Evolutionary conservation across 2,329 filamentous ascomycete species (phyloP).

Genomic region (Bimuria novae-zelandiae): DNA sequence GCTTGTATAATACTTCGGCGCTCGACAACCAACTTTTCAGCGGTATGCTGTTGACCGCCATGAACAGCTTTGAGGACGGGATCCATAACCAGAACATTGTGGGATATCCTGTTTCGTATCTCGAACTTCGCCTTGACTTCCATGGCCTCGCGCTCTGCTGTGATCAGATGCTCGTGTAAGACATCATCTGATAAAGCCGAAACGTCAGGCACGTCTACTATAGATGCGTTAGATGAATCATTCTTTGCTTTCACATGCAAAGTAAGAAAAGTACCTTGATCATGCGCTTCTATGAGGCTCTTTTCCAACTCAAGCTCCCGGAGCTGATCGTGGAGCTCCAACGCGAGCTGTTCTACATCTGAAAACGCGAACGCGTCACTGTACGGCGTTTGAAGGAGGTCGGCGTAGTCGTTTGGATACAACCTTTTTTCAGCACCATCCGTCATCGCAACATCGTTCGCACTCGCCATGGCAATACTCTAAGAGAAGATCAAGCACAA

Average conservation of each 20-base stretch:
- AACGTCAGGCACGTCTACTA: slow-evolving; percentile 34
- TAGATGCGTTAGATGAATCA: slow-evolving; percentile 19
- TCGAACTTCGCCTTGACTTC: slow-evolving; percentile 72
- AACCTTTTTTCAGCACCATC: slow-evolving; percentile 18
- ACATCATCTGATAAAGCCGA: slow-evolving; percentile 55
- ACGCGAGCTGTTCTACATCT: slow-evolving; percentile 66
- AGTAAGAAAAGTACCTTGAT: slow-evolving; percentile 25
- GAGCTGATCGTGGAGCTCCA: slow-evolving; percentile 73
- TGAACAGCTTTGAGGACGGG: slow-evolving; percentile 81
- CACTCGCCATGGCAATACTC: slow-evolving; percentile 26
- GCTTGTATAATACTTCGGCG: slow-evolving; percentile 1
- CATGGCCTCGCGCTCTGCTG: slow-evolving; percentile 68
- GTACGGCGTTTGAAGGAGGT: slow-evolving; percentile 51
- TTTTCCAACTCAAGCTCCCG: slow-evolving; percentile 74
- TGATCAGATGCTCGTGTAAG: slow-evolving; percentile 55
- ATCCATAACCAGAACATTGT: slow-evolving; percentile 71
- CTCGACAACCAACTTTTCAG: slow-evolving; percentile 68
- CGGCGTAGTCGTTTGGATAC: slow-evolving; percentile 27
- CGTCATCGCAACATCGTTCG: slow-evolving; percentile 27
- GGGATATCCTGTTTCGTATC: slow-evolving; percentile 70
- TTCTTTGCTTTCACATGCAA: not conserved
- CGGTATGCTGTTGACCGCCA: slow-evolving; percentile 61
- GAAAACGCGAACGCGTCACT: slow-evolving; percentile 63
- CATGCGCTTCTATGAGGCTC: slow-evolving; percentile 62
- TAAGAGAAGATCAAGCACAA: slow-evolving; percentile 8